phyloP scores from a whole-genome alignment of 345 rosid genomes.

The Triadica sebifera region DNA sequence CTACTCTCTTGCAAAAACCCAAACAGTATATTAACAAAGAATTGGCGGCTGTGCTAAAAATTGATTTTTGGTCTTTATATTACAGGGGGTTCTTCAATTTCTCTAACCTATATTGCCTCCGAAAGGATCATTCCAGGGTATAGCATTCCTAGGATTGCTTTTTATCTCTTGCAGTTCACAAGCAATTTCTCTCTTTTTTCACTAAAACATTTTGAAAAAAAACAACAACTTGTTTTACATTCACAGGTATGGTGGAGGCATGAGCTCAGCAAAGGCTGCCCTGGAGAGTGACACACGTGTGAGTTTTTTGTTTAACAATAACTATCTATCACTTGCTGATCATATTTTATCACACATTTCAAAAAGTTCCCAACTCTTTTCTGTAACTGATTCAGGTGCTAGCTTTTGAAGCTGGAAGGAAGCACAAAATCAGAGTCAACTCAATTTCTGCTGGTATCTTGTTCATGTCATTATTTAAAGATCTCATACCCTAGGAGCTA shows the following conservation, averaged over 20 bases:
- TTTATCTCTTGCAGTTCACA: background rate
- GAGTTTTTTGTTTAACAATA: conserved; percentile 10
- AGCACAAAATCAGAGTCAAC: conserved; percentile 63
- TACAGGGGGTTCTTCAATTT: conserved; percentile 91
- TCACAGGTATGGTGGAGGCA: conserved; percentile 93
- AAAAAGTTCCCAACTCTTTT: background rate
- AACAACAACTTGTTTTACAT: background rate
- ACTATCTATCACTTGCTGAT: background rate
- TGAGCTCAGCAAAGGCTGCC: conserved; percentile 99
- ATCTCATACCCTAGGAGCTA: background rate
- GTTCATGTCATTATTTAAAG: background rate
- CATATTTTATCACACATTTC: background rate
- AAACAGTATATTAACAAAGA: background rate
- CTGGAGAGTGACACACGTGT: conserved; percentile 92
- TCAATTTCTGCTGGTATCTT: conserved; percentile 64
- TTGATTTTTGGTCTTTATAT: conserved; percentile 18
- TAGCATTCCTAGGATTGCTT: conserved; percentile 9
- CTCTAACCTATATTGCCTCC: conserved; percentile 93
- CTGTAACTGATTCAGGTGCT: conserved; percentile 45
- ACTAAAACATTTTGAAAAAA: background rate
- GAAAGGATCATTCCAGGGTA: conserved; percentile 96
- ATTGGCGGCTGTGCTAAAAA: background rate
- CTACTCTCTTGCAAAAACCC: background rate
- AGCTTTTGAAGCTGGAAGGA: conserved; percentile 78
- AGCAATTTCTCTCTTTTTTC: background rate